These are phyloP conservation scores for Rhodamnia argentea DNA, from an alignment of 345 rosid genomes.

Conservation along the genomic window DNA sequence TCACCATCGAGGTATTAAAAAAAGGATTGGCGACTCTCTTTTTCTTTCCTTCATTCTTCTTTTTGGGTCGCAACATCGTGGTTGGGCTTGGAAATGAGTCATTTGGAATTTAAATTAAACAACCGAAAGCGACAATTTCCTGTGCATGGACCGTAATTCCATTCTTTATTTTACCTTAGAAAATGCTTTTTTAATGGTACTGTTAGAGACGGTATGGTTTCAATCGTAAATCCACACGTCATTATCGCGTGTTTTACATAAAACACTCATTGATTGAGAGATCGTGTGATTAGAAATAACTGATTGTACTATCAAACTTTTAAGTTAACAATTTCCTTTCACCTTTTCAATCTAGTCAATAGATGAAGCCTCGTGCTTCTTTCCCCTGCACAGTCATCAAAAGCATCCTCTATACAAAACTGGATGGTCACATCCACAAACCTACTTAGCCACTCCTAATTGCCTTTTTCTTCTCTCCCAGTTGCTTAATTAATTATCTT, in stretches of 20 bases:
- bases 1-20: neutral
- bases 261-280: too few relatives aligned
- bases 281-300: too few relatives aligned
- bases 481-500: neutral
- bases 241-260: too few relatives aligned
- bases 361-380: neutral
- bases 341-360: neutral
- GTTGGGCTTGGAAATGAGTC: neutral
- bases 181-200: too few relatives aligned
- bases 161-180: neutral
- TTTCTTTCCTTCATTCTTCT: neutral
- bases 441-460: neutral
- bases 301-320: too few relatives aligned
- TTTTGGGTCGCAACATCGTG: neutral
- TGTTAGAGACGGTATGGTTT: too few relatives aligned
- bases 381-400: neutral
- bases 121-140: neutral
- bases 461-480: neutral
- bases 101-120: neutral
- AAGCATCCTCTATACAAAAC: neutral
- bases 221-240: too few relatives aligned
- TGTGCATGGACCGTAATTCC: too few relatives aligned
- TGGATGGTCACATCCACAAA: neutral
- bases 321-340: too few relatives aligned
- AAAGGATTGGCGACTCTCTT: neutral